Evolutionary conservation across 1,284 basidiomycete genomes (phyloP).

Genomic region (Cutaneotrichosporon spelunceum): DNA sequence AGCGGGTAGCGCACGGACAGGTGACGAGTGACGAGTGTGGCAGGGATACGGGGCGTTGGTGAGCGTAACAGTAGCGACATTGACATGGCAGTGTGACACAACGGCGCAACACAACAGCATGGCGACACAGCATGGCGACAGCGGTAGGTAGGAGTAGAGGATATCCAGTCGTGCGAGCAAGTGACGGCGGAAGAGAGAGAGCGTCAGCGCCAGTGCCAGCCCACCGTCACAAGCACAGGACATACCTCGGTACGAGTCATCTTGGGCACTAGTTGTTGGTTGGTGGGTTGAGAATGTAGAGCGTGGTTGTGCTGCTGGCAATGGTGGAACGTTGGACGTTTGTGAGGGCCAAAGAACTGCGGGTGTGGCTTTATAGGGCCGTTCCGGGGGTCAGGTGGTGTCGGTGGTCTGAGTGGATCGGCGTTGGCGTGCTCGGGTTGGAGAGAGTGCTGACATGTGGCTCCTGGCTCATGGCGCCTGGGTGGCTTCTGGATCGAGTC

Average conservation of each 20-base stretch:
- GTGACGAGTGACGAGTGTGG: background rate
- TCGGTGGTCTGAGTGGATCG: background rate
- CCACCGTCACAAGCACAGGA: background rate
- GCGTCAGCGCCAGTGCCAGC: background rate
- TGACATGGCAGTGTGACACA: no score
- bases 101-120: no score
- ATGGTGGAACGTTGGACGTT: background rate
- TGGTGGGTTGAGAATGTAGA: constrained; percentile 7
- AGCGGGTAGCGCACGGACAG: background rate
- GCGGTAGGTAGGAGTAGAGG: background rate
- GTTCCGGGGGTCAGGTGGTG: background rate
- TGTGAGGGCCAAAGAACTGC: background rate
- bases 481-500: background rate
- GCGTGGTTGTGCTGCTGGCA: constrained; percentile 1
- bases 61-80: background rate
- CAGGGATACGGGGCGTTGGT: background rate
- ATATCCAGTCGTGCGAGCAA: background rate
- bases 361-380: background rate
- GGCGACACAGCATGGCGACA: no score
- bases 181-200: background rate
- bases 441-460: background rate
- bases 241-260: constrained; percentile 31
- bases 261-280: constrained; percentile 15
- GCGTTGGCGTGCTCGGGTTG: background rate
- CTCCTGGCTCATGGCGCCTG: background rate